These are phyloP conservation scores for Raffaelea deltoideospora DNA, from an alignment of 2,329 filamentous ascomycete genomes.

Conservation along the genomic window DNA sequence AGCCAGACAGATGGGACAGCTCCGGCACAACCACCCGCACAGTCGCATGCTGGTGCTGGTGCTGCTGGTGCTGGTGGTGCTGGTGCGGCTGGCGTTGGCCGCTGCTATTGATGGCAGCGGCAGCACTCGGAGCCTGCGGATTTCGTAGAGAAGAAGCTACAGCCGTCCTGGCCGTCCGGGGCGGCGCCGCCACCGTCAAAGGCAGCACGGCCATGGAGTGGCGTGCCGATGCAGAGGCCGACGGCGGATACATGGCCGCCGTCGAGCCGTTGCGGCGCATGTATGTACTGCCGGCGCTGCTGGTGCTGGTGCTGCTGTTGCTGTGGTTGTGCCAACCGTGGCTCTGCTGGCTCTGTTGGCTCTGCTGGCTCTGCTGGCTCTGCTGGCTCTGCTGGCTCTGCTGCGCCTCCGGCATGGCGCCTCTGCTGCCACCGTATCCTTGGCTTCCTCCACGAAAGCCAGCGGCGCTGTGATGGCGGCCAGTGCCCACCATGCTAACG, in stretches of 20 bases:
- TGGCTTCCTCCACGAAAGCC: neutral
- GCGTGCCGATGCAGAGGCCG: conserved; percentile 1
- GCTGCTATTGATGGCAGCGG: neutral
- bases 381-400: neutral
- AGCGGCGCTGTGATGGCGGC: too few species aligned
- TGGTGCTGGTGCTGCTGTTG: neutral
- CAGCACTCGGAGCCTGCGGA: too few species aligned
- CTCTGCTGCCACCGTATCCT: neutral
- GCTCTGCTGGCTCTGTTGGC: neutral
- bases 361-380: neutral
- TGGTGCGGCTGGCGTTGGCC: neutral
- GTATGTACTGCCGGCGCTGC: neutral
- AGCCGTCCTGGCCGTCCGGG: too few species aligned
- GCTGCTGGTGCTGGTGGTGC: too few species aligned
- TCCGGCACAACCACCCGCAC: too few species aligned
- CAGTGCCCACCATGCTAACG: too few species aligned
- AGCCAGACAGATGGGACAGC: conserved; percentile 18
- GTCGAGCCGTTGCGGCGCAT: neutral
- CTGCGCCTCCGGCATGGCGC: neutral
- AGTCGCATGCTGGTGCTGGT: too few species aligned
- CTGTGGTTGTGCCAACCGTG: neutral
- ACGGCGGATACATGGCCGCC: too few species aligned
- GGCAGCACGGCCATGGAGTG: conserved; percentile 2
- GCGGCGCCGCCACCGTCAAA: too few species aligned
- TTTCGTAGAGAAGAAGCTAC: too few species aligned